Conservation (phyloP, 306 rosid species). For the Argentina anserina region DNA sequence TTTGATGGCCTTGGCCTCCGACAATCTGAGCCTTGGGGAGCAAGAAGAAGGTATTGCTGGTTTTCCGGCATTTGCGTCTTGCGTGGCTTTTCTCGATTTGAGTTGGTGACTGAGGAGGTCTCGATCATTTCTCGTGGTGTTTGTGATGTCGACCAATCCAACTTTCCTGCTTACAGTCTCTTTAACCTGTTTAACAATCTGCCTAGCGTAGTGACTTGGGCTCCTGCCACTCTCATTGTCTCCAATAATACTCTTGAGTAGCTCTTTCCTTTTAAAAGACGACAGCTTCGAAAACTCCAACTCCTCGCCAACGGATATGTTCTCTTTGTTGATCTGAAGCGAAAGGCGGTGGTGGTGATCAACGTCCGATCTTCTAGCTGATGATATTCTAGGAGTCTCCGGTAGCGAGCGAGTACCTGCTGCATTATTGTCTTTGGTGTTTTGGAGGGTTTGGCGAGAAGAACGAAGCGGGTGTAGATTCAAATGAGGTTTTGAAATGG, state of each 20-base stretch:
- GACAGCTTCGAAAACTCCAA: slow-evolving; percentile 47
- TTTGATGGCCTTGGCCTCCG: slow-evolving; percentile 39
- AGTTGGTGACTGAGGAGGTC: slow-evolving; percentile 29
- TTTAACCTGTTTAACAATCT: slow-evolving; percentile 72
- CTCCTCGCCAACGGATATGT: slow-evolving; percentile 29
- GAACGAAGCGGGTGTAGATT: slow-evolving; percentile 21
- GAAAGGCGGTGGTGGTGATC: slow-evolving; percentile 65
- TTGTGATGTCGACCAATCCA: slow-evolving; percentile 66
- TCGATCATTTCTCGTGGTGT: slow-evolving; percentile 40
- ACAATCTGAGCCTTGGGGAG: slow-evolving; percentile 35
- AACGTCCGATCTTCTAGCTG: slow-evolving; percentile 63
- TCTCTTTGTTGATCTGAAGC: slow-evolving; percentile 78
- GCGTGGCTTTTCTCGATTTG: slow-evolving; percentile 36
- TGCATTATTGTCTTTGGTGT: not conserved
- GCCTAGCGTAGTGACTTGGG: slow-evolving; percentile 58
- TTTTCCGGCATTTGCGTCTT: slow-evolving; percentile 42
- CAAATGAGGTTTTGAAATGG: slow-evolving; percentile 16
- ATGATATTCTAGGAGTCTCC: slow-evolving; percentile 71
- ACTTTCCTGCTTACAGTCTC: slow-evolving; percentile 61
- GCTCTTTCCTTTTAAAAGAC: slow-evolving; percentile 36
- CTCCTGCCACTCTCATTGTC: slow-evolving; percentile 35
- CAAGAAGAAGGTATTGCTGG: slow-evolving; percentile 34
- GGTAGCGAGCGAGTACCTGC: slow-evolving; percentile 54
- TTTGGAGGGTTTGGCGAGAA: slow-evolving; percentile 24
- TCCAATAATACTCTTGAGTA: slow-evolving; percentile 22